Evolutionary conservation across 1,284 basidiomycete genomes (phyloP).

Genomic region (Ustilago sp.): DNA sequence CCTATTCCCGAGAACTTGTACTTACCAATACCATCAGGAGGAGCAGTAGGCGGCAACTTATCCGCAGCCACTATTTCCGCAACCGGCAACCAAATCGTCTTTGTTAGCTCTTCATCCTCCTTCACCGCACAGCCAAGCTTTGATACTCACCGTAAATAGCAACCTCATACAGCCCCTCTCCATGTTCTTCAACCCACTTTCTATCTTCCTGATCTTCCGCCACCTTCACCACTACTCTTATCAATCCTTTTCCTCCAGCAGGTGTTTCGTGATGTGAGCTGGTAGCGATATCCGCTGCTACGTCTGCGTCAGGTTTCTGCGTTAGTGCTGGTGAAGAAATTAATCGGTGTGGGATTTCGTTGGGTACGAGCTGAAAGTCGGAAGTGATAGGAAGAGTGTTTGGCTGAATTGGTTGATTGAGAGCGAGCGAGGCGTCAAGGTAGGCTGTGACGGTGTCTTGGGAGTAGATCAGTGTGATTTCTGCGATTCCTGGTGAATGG

Average conservation of each 20-base stretch:
- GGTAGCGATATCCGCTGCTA: slow-evolving; percentile 10
- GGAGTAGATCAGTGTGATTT: slow-evolving; percentile 49
- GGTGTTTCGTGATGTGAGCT: slow-evolving; percentile 17
- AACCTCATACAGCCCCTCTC: slow-evolving; percentile 54
- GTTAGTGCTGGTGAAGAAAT: slow-evolving; percentile 11
- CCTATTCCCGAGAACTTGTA: not conserved
- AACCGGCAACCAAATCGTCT: not conserved
- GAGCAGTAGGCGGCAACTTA: slow-evolving; percentile 31
- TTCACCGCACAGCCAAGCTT: not conserved
- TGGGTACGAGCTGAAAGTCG: slow-evolving; percentile 32
- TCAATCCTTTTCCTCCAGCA: not conserved
- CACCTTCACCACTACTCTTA: slow-evolving; percentile 37
- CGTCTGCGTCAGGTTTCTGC: slow-evolving; percentile 17
- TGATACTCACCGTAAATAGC: slow-evolving; percentile 29
- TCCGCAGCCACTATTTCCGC: slow-evolving; percentile 36
- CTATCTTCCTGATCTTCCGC: slow-evolving; percentile 50
- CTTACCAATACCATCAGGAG: slow-evolving; percentile 52
- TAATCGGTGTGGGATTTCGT: slow-evolving; percentile 33
- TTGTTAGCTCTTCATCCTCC: not conserved
- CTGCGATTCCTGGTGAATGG: slow-evolving; percentile 37
- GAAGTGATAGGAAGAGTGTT: slow-evolving; percentile 26
- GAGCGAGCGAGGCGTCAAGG: slow-evolving; percentile 29
- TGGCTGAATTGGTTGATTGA: slow-evolving; percentile 36
- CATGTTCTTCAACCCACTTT: slow-evolving; percentile 44
- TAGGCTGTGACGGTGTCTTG: slow-evolving; percentile 28